These are phyloP conservation scores for Cytospora mali DNA, from an alignment of 2,329 filamentous ascomycete genomes.

Conservation along the genomic window DNA sequence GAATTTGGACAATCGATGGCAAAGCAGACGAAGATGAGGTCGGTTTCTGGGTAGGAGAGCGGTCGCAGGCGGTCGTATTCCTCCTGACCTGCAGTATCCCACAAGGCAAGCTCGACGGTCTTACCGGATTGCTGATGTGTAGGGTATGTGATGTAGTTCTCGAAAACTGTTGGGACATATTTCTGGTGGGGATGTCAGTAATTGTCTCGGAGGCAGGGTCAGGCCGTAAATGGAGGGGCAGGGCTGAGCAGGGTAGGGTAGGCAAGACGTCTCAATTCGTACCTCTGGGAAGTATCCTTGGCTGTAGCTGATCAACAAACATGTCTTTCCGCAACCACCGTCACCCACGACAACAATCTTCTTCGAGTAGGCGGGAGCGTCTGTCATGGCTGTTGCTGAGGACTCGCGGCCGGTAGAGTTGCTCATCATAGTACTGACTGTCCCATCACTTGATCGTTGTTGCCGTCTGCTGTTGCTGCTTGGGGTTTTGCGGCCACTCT, in stretches of 20 bases:
- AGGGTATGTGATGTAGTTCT: constrained; percentile 99
- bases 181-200: constrained; percentile 63
- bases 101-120: constrained; percentile 93
- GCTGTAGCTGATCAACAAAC: constrained; percentile 96
- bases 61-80: constrained; percentile 96
- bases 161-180: constrained; percentile 99
- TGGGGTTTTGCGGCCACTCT: constrained; percentile 26
- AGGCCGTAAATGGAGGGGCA: neutral
- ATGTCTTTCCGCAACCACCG: constrained; percentile 98
- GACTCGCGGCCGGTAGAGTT: constrained; percentile 75
- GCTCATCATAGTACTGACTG: constrained; percentile 83
- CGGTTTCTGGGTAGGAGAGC: constrained; percentile 96
- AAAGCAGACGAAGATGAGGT: constrained; percentile 98
- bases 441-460: constrained; percentile 81
- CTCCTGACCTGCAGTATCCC: constrained; percentile 98
- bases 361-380: constrained; percentile 92
- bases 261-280: constrained; percentile 35
- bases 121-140: constrained; percentile 86
- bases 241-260: neutral
- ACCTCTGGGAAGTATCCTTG: constrained; percentile 99
- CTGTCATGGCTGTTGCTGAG: constrained; percentile 81
- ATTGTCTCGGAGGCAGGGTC: constrained; percentile 1
- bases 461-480: constrained; percentile 45
- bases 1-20: constrained; percentile 99
- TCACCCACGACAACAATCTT: constrained; percentile 99